Percentiles rank a stretch among this genome's conserved stretches.
phyloP scores from a whole-genome alignment of 2,329 filamentous ascomycete genomes.

The Aspergillus tanneri region DNA sequence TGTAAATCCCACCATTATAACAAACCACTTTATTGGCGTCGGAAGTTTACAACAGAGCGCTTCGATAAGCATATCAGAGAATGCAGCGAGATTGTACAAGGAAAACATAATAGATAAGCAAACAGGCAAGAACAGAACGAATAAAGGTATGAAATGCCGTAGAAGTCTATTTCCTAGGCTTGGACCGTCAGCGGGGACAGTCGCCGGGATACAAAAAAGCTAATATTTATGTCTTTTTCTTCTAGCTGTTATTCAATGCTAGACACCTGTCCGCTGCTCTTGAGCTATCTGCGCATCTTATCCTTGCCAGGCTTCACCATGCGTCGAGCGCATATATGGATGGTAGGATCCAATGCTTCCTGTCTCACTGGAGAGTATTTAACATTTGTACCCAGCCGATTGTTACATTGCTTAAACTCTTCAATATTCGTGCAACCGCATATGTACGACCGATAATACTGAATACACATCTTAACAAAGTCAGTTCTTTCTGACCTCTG shows the following conservation, averaged over 20 bases:
- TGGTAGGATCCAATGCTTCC: background rate
- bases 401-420: background rate
- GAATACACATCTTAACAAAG: background rate
- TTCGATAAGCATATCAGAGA: constrained; percentile 17
- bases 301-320: constrained; percentile 5
- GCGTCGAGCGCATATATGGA: background rate
- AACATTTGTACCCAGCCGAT: background rate
- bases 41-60: constrained; percentile 14
- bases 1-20: constrained; percentile 17
- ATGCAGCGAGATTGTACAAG: constrained; percentile 19
- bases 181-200: no score
- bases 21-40: constrained; percentile 18
- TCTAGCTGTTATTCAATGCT: background rate
- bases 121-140: background rate
- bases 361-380: background rate
- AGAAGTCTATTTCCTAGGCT: no score
- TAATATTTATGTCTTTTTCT: no score
- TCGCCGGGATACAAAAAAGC: no score
- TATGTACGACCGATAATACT: background rate
- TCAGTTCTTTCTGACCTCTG: no score
- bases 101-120: constrained; percentile 10
- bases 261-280: background rate
- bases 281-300: constrained; percentile 3
- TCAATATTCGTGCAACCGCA: background rate
- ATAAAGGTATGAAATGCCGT: background rate